Evolutionary conservation across 345 rosid genomes (phyloP), one percentile per base, ranked within the genome.

Genomic region (Hypericum perforatum): DNA sequence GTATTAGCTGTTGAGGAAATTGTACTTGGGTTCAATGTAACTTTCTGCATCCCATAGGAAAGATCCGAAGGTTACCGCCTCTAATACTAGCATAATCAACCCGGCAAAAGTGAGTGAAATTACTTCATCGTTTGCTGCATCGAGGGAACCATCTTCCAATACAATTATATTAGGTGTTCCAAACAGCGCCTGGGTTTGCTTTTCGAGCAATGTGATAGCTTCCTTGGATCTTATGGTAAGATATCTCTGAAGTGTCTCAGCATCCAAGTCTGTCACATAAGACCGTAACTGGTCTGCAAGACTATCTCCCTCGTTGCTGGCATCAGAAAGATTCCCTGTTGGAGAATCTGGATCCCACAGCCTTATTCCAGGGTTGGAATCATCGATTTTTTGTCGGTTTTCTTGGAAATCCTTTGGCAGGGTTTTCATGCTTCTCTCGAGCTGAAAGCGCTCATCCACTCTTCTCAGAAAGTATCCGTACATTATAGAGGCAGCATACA

Each of bases 401-500:
- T 74, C 70, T 44, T 63, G 60, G 50, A 75, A 68, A 52, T 71
- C 85, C 62, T 78, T 67, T 0, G 96, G 96, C 57, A 91, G 80
- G 37, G 86, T 85, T 7, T 85, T 85, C 96, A 85, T 79, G 65
- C 80, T 70, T 66, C 89, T 75, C 71, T 91, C 96, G 4, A 85
- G 92, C 64, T 91, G 98, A 70, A 69, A 87, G 22, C 98, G 68
- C 68, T 87, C 78, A 63, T 91, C 95, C 10, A 91, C 90, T 68
- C 98, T 81, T 74, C 89, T 74, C 12, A 84, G 89, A 68, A 91
- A 91, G 56, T 87, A 87, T 8, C 95, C 95, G 43, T 82, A 87
- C 96, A 91, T 85, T 4, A 82, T 73, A 6, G 96, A 87, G 63
- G 98, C 98, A 56, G 98, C 96, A 49, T 85, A 87, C 45, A 87